phyloP scores from a whole-genome alignment of 345 rosid genomes.

The Conringia planisiliqua region DNA sequence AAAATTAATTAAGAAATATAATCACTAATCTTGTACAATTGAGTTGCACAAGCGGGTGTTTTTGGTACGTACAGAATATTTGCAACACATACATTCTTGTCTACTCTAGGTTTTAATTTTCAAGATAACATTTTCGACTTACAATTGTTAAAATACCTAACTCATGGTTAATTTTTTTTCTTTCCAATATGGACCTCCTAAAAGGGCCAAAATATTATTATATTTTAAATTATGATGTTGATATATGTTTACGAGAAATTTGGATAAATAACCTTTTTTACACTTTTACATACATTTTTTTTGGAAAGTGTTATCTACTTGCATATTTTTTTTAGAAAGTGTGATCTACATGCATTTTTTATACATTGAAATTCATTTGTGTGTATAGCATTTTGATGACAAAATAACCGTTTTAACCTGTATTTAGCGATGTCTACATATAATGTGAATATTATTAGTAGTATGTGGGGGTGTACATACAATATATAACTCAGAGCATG shows the following conservation, averaged over 20 bases:
- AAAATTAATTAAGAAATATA: neutral
- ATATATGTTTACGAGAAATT: neutral
- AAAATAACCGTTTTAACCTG: neutral
- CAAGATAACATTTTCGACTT: neutral
- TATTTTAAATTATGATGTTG: neutral
- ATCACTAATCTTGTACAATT: neutral
- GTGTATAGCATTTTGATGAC: neutral
- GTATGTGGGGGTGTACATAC: neutral
- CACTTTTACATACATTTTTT: neutral
- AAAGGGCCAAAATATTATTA: neutral
- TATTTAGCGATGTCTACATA: neutral
- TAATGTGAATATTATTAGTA: neutral
- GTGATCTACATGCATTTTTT: neutral
- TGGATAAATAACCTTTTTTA: neutral
- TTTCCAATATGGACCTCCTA: neutral
- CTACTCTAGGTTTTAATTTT: neutral
- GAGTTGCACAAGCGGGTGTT: neutral
- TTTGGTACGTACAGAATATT: neutral
- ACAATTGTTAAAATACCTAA: neutral
- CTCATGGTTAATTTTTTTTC: neutral
- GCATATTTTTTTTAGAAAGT: neutral
- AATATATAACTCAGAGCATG: too few species aligned
- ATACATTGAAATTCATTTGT: neutral
- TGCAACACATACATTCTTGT: neutral
- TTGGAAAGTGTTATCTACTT: too few species aligned